Base-by-base conservation (phyloP, 116 monocot species). In the Zostera marina region DNA sequence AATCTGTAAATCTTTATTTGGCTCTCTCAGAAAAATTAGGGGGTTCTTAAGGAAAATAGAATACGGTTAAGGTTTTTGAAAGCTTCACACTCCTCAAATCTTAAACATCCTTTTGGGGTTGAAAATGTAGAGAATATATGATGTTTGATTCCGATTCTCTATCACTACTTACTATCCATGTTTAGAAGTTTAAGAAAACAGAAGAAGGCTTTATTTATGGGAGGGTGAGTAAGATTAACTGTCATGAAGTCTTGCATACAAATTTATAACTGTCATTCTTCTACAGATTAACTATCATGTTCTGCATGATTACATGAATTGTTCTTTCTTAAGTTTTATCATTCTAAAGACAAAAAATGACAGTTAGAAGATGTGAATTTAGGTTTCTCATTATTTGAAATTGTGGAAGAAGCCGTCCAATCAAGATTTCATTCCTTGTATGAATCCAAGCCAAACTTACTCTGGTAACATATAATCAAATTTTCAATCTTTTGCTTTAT, bases 331-430 rank as follows among this genome's bases (percentile, higher is more conserved):
- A 65, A 70, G 67, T 54, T 76, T 83, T 63, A 80, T 69, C 66
- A 53, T 21, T 84, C 63, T 81, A 70, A 74, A 70, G 53, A 54
- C 3, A 5, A 32, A 72, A 5, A 32, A 72, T 73, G 63, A 76
- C 79, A 84, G 79, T 70, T 81, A 72, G 73, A 55, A 51, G 72
- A 56, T 51, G 58, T 42, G 42, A 67, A 63, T 45, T 45, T 64
- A 54, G 54, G 12, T 26, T 11, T 59, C 47, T 39, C 79, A 72
- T 12, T 62, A 72, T 21, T 68, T 79, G 47, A 84, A 81, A 59
- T 71, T 88, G 13, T 93, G 93, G 88, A 79, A 75, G 68, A 68
- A 72, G 11, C 79, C 84, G 22, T 71, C 75, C 1, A 68, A 63
- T 56, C 70, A 73, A 38, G 69, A 77, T 64, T 74, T 70, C 56